A percentile compares a stretch with the other conserved stretches of the same genome.
These are phyloP conservation scores for Plasmodium berghei DNA, from an alignment of 169 alveolate genomes.

Conservation along the genomic window DNA sequence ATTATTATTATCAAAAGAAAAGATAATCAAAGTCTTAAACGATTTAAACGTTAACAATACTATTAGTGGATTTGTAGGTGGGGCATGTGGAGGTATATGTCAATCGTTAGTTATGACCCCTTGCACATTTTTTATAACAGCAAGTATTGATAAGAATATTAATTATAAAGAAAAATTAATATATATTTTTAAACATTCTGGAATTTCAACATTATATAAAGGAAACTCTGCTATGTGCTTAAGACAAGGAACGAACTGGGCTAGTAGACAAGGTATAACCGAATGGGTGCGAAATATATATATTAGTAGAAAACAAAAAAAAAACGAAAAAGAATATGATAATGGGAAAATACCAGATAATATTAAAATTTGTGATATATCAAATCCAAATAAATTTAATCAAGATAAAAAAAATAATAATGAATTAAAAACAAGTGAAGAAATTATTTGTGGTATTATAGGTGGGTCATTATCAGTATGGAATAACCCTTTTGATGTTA, in stretches of 20 bases:
- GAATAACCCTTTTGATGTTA: slow-evolving; percentile 88
- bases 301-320: slow-evolving; percentile 32
- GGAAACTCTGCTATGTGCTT: slow-evolving; percentile 85
- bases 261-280: slow-evolving; percentile 87
- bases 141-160: slow-evolving; percentile 79
- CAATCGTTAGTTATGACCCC: slow-evolving; percentile 87
- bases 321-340: neutral
- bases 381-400: neutral
- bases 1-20: slow-evolving; percentile 80
- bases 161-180: slow-evolving; percentile 40
- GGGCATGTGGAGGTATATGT: slow-evolving; percentile 85
- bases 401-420: neutral
- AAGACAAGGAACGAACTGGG: slow-evolving; percentile 89
- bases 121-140: slow-evolving; percentile 86
- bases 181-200: slow-evolving; percentile 54
- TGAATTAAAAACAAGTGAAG: slow-evolving; percentile 39
- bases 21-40: slow-evolving; percentile 30
- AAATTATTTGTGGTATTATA: slow-evolving; percentile 77
- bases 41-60: slow-evolving; percentile 61
- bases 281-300: slow-evolving; percentile 75
- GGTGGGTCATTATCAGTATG: slow-evolving; percentile 86
- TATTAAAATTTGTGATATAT: neutral
- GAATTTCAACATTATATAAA: slow-evolving; percentile 83
- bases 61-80: slow-evolving; percentile 82
- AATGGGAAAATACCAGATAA: neutral